Evolutionary conservation across 441 rosid species (phyloP).

Genomic region (Populus hybrid): DNA sequence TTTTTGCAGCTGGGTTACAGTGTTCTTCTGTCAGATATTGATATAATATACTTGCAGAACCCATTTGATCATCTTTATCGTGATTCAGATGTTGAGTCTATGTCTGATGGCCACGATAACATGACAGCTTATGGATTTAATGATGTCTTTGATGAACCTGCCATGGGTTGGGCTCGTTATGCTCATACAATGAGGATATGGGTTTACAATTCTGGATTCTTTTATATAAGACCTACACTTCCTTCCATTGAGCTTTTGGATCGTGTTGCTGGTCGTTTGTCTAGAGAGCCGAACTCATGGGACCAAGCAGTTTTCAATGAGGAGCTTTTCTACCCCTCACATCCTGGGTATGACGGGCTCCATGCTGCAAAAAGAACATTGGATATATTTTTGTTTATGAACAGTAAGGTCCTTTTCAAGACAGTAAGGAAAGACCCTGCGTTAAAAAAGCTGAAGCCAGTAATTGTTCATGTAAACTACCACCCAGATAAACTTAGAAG

Average conservation of each 20-base stretch:
- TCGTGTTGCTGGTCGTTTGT: slow-evolving; percentile 75
- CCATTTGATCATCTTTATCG: slow-evolving; percentile 77
- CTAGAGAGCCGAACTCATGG: slow-evolving; percentile 61
- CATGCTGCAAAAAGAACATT: slow-evolving; percentile 87
- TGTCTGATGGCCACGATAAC: slow-evolving; percentile 88
- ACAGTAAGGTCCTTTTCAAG: slow-evolving; percentile 93
- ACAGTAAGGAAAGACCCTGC: slow-evolving; percentile 66
- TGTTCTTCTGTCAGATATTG: slow-evolving; percentile 41
- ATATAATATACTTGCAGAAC: slow-evolving; percentile 81
- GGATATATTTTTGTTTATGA: slow-evolving; percentile 89
- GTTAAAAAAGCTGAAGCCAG: slow-evolving; percentile 70
- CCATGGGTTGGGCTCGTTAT: slow-evolving; percentile 99
- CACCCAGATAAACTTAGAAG: slow-evolving; percentile 90
- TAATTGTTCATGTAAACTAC: slow-evolving; percentile 81
- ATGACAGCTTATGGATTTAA: slow-evolving; percentile 83
- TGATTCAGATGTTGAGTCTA: slow-evolving; percentile 94
- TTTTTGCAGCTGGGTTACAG: slow-evolving; percentile 78
- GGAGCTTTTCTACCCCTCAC: slow-evolving; percentile 85
- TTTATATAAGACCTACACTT: slow-evolving; percentile 79
- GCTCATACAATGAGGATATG: slow-evolving; percentile 98
- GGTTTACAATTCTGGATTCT: slow-evolving; percentile 97
- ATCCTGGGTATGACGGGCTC: slow-evolving; percentile 74
- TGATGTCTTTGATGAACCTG: slow-evolving; percentile 84
- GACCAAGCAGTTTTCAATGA: slow-evolving; percentile 97
- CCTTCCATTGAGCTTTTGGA: slow-evolving; percentile 89